These are phyloP conservation scores for Tulasnella sp. DNA, from an alignment of 768 basidiomycete genomes.

Conservation along the genomic window DNA sequence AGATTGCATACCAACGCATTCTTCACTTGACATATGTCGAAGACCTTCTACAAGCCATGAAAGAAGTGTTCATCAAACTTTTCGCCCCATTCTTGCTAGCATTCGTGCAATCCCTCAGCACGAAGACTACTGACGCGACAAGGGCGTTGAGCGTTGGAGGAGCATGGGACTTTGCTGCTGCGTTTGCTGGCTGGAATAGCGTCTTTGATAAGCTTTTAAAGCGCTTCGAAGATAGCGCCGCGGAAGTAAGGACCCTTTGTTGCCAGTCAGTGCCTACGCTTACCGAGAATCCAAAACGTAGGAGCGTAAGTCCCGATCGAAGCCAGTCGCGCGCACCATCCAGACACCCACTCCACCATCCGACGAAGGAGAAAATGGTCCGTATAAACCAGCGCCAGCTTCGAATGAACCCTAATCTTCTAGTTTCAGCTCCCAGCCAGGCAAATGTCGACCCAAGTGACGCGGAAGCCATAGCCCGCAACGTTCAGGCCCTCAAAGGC, in stretches of 20 bases:
- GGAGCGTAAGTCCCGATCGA: constrained; percentile 63
- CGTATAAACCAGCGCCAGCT: background rate
- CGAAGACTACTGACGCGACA: constrained; percentile 15
- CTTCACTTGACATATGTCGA: constrained; percentile 91
- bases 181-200: constrained; percentile 70
- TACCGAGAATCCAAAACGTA: constrained; percentile 22
- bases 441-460: constrained; percentile 47
- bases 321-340: constrained; percentile 19
- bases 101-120: constrained; percentile 61
- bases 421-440: constrained; percentile 34
- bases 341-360: constrained; percentile 30
- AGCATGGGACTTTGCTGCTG: constrained; percentile 57
- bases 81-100: constrained; percentile 75
- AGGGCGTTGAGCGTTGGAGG: constrained; percentile 28
- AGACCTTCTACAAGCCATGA: constrained; percentile 69
- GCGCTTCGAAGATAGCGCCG: constrained; percentile 62
- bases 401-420: background rate
- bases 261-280: background rate
- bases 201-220: constrained; percentile 67
- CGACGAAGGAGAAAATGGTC: constrained; percentile 31
- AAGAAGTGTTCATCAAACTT: constrained; percentile 73
- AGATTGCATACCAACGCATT: constrained; percentile 96
- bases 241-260: constrained; percentile 38
- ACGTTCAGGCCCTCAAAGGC: constrained; percentile 81
- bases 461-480: constrained; percentile 84